Base-by-base conservation (phyloP, 805 yeast genomes). In the Saturnispora bothae region DNA sequence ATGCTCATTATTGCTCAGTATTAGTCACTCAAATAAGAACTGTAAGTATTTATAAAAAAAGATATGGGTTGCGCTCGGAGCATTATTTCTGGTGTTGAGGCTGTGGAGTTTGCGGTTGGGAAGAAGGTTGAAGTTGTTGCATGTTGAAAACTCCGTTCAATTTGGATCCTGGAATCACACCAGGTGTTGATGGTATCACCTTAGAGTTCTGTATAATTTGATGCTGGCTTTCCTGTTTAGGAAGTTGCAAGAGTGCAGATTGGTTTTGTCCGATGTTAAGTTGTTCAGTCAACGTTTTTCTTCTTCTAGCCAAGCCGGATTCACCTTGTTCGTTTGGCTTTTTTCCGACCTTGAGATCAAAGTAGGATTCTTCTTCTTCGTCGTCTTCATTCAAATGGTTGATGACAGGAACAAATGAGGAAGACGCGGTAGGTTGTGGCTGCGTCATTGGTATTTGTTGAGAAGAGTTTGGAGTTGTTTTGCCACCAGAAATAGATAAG, bases 121-220 rank as follows among this genome's bases (percentile, higher is more conserved):
- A 19, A 9, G 21, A 20, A 13, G 9, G 20, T 17, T 22, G 29
- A 13, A 18, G 26, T 7, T 13, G 14, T 12, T 23, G 13, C 19
- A 33, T 30, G 19, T 40, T 38, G 20, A 44, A 44, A 17, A 44
- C 36, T 8, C 39, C 35, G 26, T 38, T 36, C 40, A 44, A 37
- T 26, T 20, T 37, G 1, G 44, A 40, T 6, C 45, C 44, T 3
- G 48, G 48, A 17, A 44, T 44, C n/a, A 44, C 32, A 25, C 48
- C 48, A 2, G 48, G 48, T 19, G 48, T 44, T 30, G 37, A 13
- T 7, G 43, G 36, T 33, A 33, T 28, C 1, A 17, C 13, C 8
- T 22, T 22, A 26, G 15, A 10, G 12, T 12, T n/a, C 5, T 26
- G 6, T 12, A 26, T 26, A 12, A 26, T n/a, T 6, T n/a, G 6